Conservation (phyloP, 108 stramenopile genomes). For the Nitzschia putrida region DNA sequence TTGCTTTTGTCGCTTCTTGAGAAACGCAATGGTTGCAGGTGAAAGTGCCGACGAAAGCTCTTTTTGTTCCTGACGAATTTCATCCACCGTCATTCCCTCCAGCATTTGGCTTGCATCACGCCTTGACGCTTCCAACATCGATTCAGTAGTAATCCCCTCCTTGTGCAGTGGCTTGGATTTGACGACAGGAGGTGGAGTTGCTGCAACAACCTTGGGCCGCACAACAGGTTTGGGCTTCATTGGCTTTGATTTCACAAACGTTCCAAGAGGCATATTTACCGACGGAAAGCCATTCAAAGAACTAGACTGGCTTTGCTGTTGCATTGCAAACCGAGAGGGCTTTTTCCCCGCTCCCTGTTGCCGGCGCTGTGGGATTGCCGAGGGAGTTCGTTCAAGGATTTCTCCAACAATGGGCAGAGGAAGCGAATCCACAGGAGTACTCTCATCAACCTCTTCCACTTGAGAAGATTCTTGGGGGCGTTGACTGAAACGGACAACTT, state of each 20-base stretch:
- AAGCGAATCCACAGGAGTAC: neutral
- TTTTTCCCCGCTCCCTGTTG: neutral
- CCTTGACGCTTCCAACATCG: constrained; percentile 26
- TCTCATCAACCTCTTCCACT: neutral
- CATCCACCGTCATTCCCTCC: constrained; percentile 63
- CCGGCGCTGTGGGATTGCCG: neutral
- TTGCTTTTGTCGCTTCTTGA: constrained; percentile 48
- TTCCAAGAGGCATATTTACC: constrained; percentile 51
- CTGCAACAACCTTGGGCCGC: neutral
- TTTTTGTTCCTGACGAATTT: constrained; percentile 56
- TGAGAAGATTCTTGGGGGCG: constrained; percentile 5
- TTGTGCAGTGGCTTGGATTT: neutral
- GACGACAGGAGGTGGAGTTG: neutral
- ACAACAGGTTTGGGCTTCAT: neutral
- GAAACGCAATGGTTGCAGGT: constrained; percentile 65
- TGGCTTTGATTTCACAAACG: constrained; percentile 34
- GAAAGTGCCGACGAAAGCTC: constrained; percentile 66
- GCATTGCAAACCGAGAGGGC: constrained; percentile 28
- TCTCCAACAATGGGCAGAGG: constrained; percentile 29
- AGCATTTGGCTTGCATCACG: constrained; percentile 60
- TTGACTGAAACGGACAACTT: constrained; percentile 55
- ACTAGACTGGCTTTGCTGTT: constrained; percentile 3
- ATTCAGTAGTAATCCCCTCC: constrained; percentile 10
- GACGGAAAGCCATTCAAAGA: constrained; percentile 48
- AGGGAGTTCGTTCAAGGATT: constrained; percentile 28